Conservation (phyloP, 805 yeast species). For the Ogataea henricii region DNA sequence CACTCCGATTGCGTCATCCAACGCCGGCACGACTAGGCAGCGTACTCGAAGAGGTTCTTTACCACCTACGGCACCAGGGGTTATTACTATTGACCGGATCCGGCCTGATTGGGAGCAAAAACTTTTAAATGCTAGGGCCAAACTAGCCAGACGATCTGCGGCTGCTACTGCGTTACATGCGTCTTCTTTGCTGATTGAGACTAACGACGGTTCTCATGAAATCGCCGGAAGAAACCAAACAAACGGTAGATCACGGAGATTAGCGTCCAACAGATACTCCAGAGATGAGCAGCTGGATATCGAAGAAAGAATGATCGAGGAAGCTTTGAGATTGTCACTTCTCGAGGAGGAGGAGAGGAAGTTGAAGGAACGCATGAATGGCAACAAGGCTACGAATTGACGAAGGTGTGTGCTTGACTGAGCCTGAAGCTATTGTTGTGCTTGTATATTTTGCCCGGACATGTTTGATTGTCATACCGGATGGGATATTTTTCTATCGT, state of each 20-base stretch:
- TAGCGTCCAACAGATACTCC: slow-evolving; percentile 52
- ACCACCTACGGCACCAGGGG: slow-evolving; percentile 68
- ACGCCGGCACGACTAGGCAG: not conserved
- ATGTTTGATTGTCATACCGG: not conserved
- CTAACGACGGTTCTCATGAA: slow-evolving; percentile 5
- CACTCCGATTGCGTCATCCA: not conserved
- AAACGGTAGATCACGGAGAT: slow-evolving; percentile 15
- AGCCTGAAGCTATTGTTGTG: not conserved
- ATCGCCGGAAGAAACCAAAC: slow-evolving; percentile 1
- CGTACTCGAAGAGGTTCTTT: slow-evolving; percentile 52
- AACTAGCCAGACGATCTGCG: slow-evolving; percentile 83
- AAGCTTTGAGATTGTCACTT: slow-evolving; percentile 75
- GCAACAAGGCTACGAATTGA: slow-evolving; percentile 1
- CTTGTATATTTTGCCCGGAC: not conserved
- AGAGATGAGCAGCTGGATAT: slow-evolving; percentile 40
- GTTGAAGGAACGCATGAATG: slow-evolving; percentile 28
- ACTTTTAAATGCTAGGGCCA: slow-evolving; percentile 68
- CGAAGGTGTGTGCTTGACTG: not conserved
- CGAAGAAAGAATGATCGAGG: slow-evolving; percentile 81
- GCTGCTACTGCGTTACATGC: slow-evolving; percentile 95
- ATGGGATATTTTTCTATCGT: too few relatives aligned
- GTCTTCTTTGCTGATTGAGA: slow-evolving; percentile 63
- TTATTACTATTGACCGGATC: slow-evolving; percentile 76
- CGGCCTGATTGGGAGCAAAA: slow-evolving; percentile 93
- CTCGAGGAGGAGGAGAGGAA: slow-evolving; percentile 66